Evolutionary conservation across 1,284 basidiomycete genomes (phyloP), one percentile per base, ranked within the genome.

Genomic region (Irpex sp.): DNA sequence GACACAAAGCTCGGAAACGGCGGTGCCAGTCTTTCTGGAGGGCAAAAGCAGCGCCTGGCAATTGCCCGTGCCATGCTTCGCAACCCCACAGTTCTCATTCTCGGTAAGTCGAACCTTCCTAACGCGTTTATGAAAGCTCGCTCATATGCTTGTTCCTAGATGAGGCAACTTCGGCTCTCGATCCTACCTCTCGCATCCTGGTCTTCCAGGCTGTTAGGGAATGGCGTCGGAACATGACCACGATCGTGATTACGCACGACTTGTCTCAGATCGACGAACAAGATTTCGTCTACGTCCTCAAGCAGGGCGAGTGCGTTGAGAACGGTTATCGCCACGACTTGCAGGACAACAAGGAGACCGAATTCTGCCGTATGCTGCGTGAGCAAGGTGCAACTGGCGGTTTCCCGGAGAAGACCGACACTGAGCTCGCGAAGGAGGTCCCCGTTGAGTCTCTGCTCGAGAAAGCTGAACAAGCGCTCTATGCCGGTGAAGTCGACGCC

Each of bases 181-280:
- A 99, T 77, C 86, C 90, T 19, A 92, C 91, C 0, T 92, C 94
- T 2, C 89, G 96, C 21, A 81, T 94, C 44, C 84, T 96, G 49
- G 94, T 98, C 7, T 94, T 94, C 67, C 91, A 94, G 67, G 94
- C 94, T 0, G 85, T 98, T 77, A 92, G 92, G 72, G 76, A 77
- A 17, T 96, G 94, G 93, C 83, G 95, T 19, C 76, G 75, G 26
- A 91, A 92, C 75, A 89, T 86, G 72, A 58, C 57, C n/a, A 99
- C 97, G 0, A 90, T 99, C 71, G 90, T 98, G 65, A 97, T 98
- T 77, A 98, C 96, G 0, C 97, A 98, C 75, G 96, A 98, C 71
- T 85, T 98, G 9, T 89, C 90, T 0, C 93, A 96, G 70, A 93
- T 99, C 68, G 79, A 79, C 3, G 61, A 80, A 0, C 76, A 81